Evolutionary conservation across 2,329 filamentous ascomycete species (phyloP), one percentile per base, ranked within the genome.

Genomic region (Microcyclosporella mali): DNA sequence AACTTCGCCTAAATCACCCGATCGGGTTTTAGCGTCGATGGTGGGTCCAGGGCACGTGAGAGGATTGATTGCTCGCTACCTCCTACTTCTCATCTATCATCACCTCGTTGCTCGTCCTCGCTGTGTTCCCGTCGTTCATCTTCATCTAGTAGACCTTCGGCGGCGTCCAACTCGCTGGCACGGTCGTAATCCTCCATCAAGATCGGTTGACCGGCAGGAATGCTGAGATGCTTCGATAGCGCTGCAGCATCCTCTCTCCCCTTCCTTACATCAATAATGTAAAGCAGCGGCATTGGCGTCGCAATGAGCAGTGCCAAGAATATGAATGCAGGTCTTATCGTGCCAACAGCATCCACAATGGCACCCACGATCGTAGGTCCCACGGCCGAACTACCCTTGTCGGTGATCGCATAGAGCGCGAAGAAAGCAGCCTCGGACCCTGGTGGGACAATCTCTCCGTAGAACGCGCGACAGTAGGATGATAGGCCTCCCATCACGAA

Each of bases 341-440:
- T 66, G 0, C 67, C 67, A 6, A 63, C 57, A 2, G 56, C 76
- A 61, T 95, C 88, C 7, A 94, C 92, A 48, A 95, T 94, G 21
- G 79, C 77, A 0, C 88, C 90, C 1, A 95, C 89, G 55, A 97
- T 86, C 1, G 86, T 84, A 0, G 90, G 90, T 0, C 90, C 90
- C 60, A 95, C 90, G 2, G 94, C 77, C 59, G 85, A 92, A 15
- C 85, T 92, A 0, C 88, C 88, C 65, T 95, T 97, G 64, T 97
- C 90, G 1, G 90, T 95, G 46, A 95, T 94, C 31, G 90, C 89
- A 61, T 95, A 95, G 1, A 95, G 72, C 0, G 89, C 88, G 61
- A 92, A 95, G 59, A 97, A 95, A 0, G 89, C 88, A 0, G 89
- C 88, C 66, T 97, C 90, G 12, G 84, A 89, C 6, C 89, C 89